Evolutionary conservation across 306 rosid species (phyloP).

Genomic region (Trifolium repens): DNA sequence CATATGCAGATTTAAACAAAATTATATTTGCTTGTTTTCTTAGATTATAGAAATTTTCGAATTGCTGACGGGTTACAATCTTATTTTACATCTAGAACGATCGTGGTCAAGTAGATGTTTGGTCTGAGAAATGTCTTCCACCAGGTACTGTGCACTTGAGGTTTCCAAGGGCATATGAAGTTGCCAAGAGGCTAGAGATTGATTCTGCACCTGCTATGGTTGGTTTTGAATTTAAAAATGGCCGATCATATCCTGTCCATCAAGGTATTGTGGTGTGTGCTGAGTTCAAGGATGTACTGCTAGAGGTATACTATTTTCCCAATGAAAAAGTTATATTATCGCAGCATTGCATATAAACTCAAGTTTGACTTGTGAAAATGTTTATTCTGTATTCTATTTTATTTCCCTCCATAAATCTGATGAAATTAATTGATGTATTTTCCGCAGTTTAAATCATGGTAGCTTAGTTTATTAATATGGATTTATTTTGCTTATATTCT

Average conservation of each 20-base stretch:
- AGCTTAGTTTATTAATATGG: constrained; percentile 7
- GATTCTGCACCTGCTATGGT: constrained; percentile 98
- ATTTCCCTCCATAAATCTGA: constrained; percentile 5
- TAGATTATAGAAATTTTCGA: constrained; percentile 28
- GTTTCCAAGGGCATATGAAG: constrained; percentile 69
- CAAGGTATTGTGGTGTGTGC: constrained; percentile 95
- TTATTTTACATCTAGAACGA: constrained; percentile 61
- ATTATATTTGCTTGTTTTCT: constrained; percentile 22
- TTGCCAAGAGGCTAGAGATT: constrained; percentile 85
- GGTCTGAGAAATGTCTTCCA: constrained; percentile 99
- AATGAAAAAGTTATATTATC: constrained; percentile 1
- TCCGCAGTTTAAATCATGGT: neutral
- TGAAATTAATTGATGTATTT: constrained; percentile 18
- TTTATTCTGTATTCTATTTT: constrained; percentile 20
- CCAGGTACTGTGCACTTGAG: constrained; percentile 88
- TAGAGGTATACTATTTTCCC: constrained; percentile 62
- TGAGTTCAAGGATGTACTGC: constrained; percentile 77
- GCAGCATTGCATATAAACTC: neutral
- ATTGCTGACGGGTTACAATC: constrained; percentile 42
- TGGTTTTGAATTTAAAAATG: constrained; percentile 87
- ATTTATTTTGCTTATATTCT: constrained; percentile 10
- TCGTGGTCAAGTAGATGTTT: constrained; percentile 91
- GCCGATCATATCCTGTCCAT: constrained; percentile 81
- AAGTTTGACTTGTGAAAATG: constrained; percentile 35
- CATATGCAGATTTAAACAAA: neutral